Evolutionary conservation across 1,284 basidiomycete species (phyloP), one percentile per base, ranked within the genome.

Genomic region (Moesziomyces antarcticus): DNA sequence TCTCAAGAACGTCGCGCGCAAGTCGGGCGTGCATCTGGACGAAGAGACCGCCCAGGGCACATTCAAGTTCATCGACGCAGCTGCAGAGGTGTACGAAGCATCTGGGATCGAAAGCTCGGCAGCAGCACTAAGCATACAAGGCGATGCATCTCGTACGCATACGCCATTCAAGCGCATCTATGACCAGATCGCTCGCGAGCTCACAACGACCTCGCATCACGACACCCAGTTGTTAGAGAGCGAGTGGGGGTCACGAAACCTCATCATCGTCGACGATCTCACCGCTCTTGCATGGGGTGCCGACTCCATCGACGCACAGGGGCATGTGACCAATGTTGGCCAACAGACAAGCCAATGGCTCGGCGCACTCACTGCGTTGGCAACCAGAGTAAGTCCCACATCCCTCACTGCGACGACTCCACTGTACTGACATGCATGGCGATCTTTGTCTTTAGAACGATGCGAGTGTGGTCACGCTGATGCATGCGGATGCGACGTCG

Each of bases 251-350:
- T 69, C 74, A 5, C 45, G 37, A 8, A 57, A 16, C 1, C 30
- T 75, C 13, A 50, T 78, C 14, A 46, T 78, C 14, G 22, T 78
- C 10, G 73, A 78, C 27, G 73, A 78, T 43, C 30, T 78, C 18
- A 58, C 66, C 4, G 58, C 73, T 11, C 50, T 75, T 6, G 56
- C 73, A 1, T 78, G 75, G 75, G 30, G 50, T 1, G 33, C 70
- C n/a, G 56, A 65, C n/a, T 20, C 59, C 3, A 33, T 1, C 41
- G 62, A 65, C 21, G 21, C 48, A 14, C 51, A n/a, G 2, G 63
- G 52, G 2, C 47, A 50, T 6, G 25, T 50, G 2, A 9, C 58
- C 43, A 58, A 65, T 27, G 43, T 56, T 1, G 46, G 52, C 4
- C 51, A 21, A 4, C 62, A 70, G 4, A 24, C 66, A n/a, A 50